A percentile compares a stretch with the other conserved stretches of the same genome.
These are phyloP conservation scores for Pilasporangium apinafurcum DNA, from an alignment of 352 stramenopile species.

Conservation along the genomic window DNA sequence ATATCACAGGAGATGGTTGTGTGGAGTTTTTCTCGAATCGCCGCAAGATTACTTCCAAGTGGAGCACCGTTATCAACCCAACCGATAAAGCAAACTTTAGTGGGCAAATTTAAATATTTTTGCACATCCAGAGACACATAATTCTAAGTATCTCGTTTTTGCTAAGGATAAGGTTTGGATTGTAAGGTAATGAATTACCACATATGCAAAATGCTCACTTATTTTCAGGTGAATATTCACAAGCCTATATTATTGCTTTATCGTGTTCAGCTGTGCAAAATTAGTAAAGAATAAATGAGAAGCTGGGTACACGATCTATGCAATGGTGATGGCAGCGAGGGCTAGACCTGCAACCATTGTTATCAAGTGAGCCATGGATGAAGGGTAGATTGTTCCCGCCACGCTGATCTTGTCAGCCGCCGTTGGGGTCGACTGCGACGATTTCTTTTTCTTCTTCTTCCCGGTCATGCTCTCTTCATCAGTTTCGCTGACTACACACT, in stretches of 20 bases:
- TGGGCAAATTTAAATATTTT: constrained; percentile 38
- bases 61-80: constrained; percentile 51
- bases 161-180: too few relatives aligned
- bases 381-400: not conserved
- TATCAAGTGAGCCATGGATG: not conserved
- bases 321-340: not conserved
- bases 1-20: constrained; percentile 96
- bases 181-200: too few relatives aligned
- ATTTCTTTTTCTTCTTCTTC: constrained; percentile 35
- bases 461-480: constrained; percentile 58
- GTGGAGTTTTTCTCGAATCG: constrained; percentile 98
- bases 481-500: constrained; percentile 60
- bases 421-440: constrained; percentile 1
- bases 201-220: not conserved
- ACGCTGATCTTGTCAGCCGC: not conserved
- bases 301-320: constrained; percentile 1
- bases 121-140: too few relatives aligned
- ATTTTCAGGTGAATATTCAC: too few relatives aligned
- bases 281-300: not conserved
- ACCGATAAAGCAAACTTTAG: constrained; percentile 68
- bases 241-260: too few relatives aligned
- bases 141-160: too few relatives aligned
- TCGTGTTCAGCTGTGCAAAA: too few relatives aligned
- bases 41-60: constrained; percentile 97
- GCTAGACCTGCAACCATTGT: constrained; percentile 4